A percentile compares a stretch with the other conserved stretches of the same genome.
Evolutionary conservation across 139 green algal genomes (phyloP).

Genomic region (Coelastrella sp.): DNA sequence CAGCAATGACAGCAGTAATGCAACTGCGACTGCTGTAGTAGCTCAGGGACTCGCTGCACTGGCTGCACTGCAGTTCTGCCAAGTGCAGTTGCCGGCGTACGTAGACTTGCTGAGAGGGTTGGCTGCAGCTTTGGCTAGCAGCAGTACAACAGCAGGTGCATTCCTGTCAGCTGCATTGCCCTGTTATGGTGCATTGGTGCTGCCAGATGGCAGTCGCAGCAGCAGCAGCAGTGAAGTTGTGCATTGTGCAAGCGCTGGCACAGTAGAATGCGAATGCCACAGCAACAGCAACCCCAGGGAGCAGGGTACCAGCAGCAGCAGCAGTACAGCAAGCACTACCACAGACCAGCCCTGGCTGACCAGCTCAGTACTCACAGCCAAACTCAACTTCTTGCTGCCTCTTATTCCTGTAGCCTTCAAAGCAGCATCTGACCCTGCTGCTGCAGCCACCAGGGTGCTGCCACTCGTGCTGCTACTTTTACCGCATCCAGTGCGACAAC

Average conservation of each 20-base stretch:
- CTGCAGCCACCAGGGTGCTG: conserved; percentile 5
- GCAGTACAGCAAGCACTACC: not conserved
- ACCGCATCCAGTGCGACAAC: conserved; percentile 5
- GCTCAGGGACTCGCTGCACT: conserved; percentile 1
- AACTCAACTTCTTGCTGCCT: not conserved
- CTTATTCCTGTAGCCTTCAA: conserved; percentile 24
- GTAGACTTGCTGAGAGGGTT: conserved; percentile 15
- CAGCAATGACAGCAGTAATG: not conserved
- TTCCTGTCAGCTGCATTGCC: conserved; percentile 17
- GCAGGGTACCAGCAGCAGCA: not conserved
- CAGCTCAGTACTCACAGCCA: not conserved
- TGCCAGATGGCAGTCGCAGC: not conserved
- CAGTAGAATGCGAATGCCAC: not conserved
- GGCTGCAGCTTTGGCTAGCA: not conserved
- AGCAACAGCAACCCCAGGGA: not conserved
- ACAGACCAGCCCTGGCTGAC: not conserved
- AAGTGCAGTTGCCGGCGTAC: conserved; percentile 37
- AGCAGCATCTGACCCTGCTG: not conserved
- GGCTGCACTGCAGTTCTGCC: conserved; percentile 25
- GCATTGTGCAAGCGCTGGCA: not conserved
- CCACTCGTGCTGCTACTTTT: conserved; percentile 40
- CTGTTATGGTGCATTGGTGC: conserved; percentile 22
- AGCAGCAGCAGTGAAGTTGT: conserved; percentile 25
- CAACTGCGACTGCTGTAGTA: not conserved
- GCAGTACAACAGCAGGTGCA: conserved; percentile 17